phyloP scores from a whole-genome alignment of 352 stramenopile species.

The Phytophthora agathidicida region DNA sequence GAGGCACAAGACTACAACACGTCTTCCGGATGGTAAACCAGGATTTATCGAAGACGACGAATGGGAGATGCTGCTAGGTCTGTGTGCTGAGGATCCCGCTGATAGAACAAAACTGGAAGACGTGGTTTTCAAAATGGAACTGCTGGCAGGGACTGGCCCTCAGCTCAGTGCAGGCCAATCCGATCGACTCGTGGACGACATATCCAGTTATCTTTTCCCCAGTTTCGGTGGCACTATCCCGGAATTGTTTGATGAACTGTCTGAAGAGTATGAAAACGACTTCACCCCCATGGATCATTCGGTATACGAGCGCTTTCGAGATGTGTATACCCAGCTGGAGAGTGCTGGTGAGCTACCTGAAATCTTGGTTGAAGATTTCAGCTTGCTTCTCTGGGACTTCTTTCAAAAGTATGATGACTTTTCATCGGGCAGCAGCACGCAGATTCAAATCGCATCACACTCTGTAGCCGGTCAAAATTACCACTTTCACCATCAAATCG shows the following conservation, averaged over 20 bases:
- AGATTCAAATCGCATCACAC: constrained; percentile 27
- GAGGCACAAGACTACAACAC: constrained; percentile 24
- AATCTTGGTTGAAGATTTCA: constrained; percentile 30
- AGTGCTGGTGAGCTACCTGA: constrained; percentile 7
- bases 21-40: constrained; percentile 19
- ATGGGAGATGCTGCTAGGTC: constrained; percentile 26
- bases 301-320: constrained; percentile 22
- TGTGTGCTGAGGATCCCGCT: constrained; percentile 17
- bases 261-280: not conserved
- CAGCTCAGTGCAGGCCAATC: not conserved
- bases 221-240: constrained; percentile 5
- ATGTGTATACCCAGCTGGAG: constrained; percentile 22
- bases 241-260: constrained; percentile 11
- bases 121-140: constrained; percentile 27
- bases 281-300: constrained; percentile 11
- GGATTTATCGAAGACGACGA: constrained; percentile 23
- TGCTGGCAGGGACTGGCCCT: not conserved
- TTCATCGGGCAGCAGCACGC: not conserved
- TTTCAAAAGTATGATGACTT: constrained; percentile 14
- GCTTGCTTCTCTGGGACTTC: constrained; percentile 14
- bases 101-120: constrained; percentile 23
- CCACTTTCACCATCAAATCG: constrained; percentile 28
- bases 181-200: constrained; percentile 1
- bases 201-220: constrained; percentile 10
- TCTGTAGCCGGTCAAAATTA: constrained; percentile 28